Percentiles rank a stretch among this genome's conserved stretches.
These are phyloP conservation scores for Flaveria brownii DNA, from an alignment of 129 eudicot species.

Conservation along the genomic window DNA sequence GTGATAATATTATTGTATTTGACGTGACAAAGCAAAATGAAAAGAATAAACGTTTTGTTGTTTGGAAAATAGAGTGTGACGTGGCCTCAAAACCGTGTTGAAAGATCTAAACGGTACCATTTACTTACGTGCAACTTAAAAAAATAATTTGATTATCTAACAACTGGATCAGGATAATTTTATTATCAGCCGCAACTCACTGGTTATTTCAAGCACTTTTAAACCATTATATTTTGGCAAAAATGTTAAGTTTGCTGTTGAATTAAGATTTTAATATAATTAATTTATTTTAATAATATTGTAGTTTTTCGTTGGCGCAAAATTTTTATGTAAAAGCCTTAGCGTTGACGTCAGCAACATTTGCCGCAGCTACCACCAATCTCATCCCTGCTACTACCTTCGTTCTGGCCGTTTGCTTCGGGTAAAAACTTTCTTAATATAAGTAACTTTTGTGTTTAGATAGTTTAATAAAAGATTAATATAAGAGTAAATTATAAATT, in stretches of 20 bases:
- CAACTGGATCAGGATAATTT: background rate
- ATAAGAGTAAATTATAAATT: no score
- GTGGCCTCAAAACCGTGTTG: background rate
- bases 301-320: conserved; percentile 51
- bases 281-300: background rate
- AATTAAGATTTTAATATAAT: background rate
- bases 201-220: background rate
- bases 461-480: no score
- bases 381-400: conserved; percentile 59
- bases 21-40: background rate
- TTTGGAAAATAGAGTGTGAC: background rate
- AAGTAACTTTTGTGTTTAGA: no score
- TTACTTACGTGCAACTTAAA: no score
- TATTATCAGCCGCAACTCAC: background rate
- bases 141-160: no score
- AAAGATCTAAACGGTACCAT: background rate
- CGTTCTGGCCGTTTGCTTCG: conserved; percentile 41
- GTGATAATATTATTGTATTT: background rate
- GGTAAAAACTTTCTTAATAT: conserved; percentile 29
- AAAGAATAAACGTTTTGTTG: background rate
- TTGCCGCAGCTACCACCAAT: conserved; percentile 50
- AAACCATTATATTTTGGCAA: background rate
- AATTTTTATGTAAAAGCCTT: conserved; percentile 49
- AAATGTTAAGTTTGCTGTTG: no score
- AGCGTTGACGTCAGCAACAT: conserved; percentile 54